Conservation (phyloP, 768 basidiomycete genomes). For the Amanita muscaria region DNA sequence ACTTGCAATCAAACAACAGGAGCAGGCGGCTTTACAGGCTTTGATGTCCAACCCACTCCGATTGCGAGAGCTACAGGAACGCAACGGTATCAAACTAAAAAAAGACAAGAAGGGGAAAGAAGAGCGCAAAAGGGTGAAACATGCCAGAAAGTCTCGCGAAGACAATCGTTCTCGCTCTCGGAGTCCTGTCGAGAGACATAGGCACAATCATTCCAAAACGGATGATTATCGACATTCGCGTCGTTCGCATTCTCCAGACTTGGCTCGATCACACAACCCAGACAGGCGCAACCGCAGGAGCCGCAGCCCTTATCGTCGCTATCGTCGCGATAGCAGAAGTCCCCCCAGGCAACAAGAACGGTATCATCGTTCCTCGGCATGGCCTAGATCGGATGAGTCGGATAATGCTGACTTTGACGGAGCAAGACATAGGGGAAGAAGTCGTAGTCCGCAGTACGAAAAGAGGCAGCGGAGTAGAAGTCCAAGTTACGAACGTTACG, state of each 20-base stretch:
- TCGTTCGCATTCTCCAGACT: slow-evolving; percentile 38
- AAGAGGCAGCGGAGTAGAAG: slow-evolving; percentile 34
- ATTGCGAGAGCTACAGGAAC: slow-evolving; percentile 70
- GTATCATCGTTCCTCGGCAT: slow-evolving; percentile 25
- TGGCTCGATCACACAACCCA: slow-evolving; percentile 16
- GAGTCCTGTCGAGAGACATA: slow-evolving; percentile 25
- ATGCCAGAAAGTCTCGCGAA: slow-evolving; percentile 27
- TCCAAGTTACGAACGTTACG: slow-evolving; percentile 19
- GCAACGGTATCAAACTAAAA: slow-evolving; percentile 74
- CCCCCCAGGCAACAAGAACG: slow-evolving; percentile 19
- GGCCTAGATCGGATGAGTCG: slow-evolving; percentile 46
- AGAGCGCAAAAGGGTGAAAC: slow-evolving; percentile 34
- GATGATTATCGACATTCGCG: slow-evolving; percentile 19
- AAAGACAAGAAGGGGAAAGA: slow-evolving; percentile 65
- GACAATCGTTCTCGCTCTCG: slow-evolving; percentile 28
- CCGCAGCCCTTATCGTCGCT: slow-evolving; percentile 26
- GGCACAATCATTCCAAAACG: background rate
- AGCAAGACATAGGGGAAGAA: slow-evolving; percentile 17
- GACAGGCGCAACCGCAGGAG: slow-evolving; percentile 19
- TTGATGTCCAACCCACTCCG: slow-evolving; percentile 82
- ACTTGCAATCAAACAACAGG: slow-evolving; percentile 96
- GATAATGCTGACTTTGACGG: slow-evolving; percentile 27
- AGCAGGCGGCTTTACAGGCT: slow-evolving; percentile 86
- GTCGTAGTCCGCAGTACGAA: slow-evolving; percentile 20
- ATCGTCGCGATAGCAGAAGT: slow-evolving; percentile 21